A percentile compares a stretch with the other conserved stretches of the same genome.
phyloP scores from a whole-genome alignment of 2,329 filamentous ascomycete genomes.

The Cercospora zeae-maydis region DNA sequence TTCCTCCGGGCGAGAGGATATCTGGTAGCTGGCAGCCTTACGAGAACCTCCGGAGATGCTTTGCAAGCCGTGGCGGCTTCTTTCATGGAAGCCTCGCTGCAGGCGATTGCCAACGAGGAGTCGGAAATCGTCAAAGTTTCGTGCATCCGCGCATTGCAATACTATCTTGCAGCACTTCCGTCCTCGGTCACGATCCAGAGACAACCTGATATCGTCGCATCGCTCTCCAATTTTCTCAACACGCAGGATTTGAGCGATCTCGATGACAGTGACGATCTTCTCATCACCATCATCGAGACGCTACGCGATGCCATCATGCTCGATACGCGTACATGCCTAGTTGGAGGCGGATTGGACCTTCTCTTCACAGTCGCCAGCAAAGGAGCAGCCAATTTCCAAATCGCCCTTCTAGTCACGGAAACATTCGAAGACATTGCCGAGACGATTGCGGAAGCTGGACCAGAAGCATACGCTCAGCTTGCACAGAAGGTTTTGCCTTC shows the following conservation, averaged over 20 bases:
- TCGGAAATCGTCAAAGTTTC: conserved; percentile 89
- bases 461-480: conserved; percentile 69
- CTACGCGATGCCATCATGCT: conserved; percentile 78
- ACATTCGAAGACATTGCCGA: conserved; percentile 84
- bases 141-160: conserved; percentile 81
- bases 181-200: conserved; percentile 49
- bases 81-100: conserved; percentile 69
- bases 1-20: conserved; percentile 84
- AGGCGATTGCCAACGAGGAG: conserved; percentile 69
- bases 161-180: conserved; percentile 56
- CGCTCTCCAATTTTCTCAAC: conserved; percentile 69
- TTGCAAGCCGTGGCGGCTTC: conserved; percentile 55
- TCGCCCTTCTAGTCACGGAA: conserved; percentile 82
- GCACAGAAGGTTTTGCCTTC: conserved; percentile 85
- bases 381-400: conserved; percentile 84
- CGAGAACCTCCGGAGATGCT: conserved; percentile 60
- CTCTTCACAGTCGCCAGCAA: conserved; percentile 87
- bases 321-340: conserved; percentile 70
- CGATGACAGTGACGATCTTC: conserved; percentile 83
- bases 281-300: conserved; percentile 84
- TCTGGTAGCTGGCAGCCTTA: conserved; percentile 76
- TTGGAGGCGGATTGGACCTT: conserved; percentile 70
- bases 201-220: conserved; percentile 59
- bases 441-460: conserved; percentile 60
- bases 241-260: conserved; percentile 78